Base-by-base conservation (phyloP, 768 basidiomycete species). In the Agaricus sinodeliciosus region DNA sequence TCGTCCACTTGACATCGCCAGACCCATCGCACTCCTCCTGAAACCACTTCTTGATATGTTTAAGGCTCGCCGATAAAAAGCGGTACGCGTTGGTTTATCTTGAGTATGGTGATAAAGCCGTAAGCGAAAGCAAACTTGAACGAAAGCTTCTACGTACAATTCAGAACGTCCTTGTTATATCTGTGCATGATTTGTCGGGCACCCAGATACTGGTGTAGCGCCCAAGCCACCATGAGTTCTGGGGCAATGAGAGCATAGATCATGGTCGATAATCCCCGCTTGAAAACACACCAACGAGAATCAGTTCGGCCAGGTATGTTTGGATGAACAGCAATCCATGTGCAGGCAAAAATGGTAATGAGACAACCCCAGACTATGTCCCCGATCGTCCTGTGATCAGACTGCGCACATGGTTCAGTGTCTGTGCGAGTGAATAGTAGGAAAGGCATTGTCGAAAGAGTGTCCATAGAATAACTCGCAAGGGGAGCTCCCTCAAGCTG, bases 351-450 rank as follows among this genome's bases (percentile, higher is more conserved):
- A 13, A 54, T 47, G 3, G 52, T 57, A 19, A 31, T 42, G 5
- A 46, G n/a, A 43, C 56, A 57, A 7, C 47, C 45, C 52, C 48
- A 50, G 25, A 54, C 48, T 11, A 57, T 50, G 12, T 57, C 50
- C 27, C 18, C 18, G 8, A 42, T 57, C 3, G 47, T 43, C 4
- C 55, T 13, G 12, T 18, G 15, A 13, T 40, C 37, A 3, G 19
- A 12, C 7, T 39, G 19, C 25, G 37, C 15, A 26, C 22, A 27
- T 3, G 1, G 15, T 12, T 27, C 25, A 26, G 15, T 13, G 8
- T 16, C 25, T 13, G 35, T 15, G 47, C 34, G 34, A n/a, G 26
- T 6, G 27, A 39, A 36, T 16, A 40, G 16, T 27, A 27, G 31
- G 11, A 31, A 11, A 11, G 31, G 25, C 22, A 26, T 18, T 9